Base-by-base conservation (phyloP, 2,329 filamentous ascomycete genomes). In the Didymella segeticola region DNA sequence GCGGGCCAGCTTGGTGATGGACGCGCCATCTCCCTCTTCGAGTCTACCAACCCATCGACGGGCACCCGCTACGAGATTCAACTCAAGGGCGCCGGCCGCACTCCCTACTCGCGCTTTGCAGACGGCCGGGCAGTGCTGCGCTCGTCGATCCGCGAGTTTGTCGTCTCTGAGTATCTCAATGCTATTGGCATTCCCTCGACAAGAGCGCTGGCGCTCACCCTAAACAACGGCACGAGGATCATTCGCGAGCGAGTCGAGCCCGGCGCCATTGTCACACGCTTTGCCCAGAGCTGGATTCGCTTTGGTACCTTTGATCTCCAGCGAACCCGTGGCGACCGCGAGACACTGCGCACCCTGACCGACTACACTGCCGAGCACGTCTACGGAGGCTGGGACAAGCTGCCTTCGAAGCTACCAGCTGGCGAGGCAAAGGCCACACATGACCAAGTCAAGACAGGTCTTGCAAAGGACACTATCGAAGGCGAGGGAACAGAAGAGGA, bases 221-320 rank as follows among this genome's bases (percentile, higher is more conserved):
- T 99, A 52, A 93, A 89, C 0, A 78, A 95, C 14, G 79, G 55
- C n/a, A 67, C 56, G 25, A 86, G 83, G 57, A 93, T 97, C 0
- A 73, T 86, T 27, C 84, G 95, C 50, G 95, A 99, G 77, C 85
- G 84, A 4, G 76, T 89, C 2, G 95, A 99, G 74, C 92, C 93
- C 0, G 93, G 92, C 12, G 95, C 95, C 9, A 95, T 99, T 56
- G 95, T 99, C 11, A 84, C 91, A 23, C 86, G 95, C 10, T 97
- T 97, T 69, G 95, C 95, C 0, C 87, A 96, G 72, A 89, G 85
- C 15, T 99, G 95, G 95, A 76, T 99, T 38, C 84, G 95, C 20
- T 86, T 99, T 43, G 95, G 95, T n/a, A 98, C 89, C 17, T 99
- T 99, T 70, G 96, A 99, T 67, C 83, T 99, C n/a, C 82, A 93